A percentile compares a stretch with the other conserved stretches of the same genome.
phyloP scores from a whole-genome alignment of 345 rosid species.

The Hirschfeldia incana region DNA sequence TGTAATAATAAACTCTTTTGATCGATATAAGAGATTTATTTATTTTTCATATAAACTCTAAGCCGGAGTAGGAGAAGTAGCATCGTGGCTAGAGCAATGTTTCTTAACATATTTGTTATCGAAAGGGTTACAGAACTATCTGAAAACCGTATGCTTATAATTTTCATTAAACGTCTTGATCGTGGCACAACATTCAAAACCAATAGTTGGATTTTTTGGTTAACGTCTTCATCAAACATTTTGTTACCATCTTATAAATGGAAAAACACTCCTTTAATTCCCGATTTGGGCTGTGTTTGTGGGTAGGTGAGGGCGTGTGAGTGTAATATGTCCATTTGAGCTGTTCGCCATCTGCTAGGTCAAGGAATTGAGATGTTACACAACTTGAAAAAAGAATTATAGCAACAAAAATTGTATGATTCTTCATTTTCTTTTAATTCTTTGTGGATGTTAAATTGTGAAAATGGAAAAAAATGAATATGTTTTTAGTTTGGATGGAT shows the following conservation, averaged over 20 bases:
- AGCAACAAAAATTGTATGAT: background rate
- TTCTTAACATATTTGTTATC: background rate
- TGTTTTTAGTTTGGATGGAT: background rate
- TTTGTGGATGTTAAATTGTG: background rate
- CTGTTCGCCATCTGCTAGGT: background rate
- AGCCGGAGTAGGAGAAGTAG: background rate
- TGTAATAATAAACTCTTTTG: background rate
- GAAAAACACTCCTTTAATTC: background rate
- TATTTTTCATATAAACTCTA: background rate
- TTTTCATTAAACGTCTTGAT: background rate
- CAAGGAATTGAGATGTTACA: constrained; percentile 10
- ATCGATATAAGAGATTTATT: background rate
- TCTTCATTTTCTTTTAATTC: background rate
- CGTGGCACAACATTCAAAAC: background rate
- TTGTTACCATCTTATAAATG: background rate
- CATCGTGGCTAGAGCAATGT: background rate
- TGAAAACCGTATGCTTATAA: background rate
- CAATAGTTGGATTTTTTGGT: background rate
- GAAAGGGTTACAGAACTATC: background rate
- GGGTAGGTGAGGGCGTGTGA: background rate
- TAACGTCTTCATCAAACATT: background rate
- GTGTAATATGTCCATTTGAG: background rate
- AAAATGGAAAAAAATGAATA: background rate
- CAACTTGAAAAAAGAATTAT: constrained; percentile 8
- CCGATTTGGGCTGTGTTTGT: background rate